A percentile compares a stretch with the other conserved stretches of the same genome.
Evolutionary conservation across 306 rosid genomes (phyloP).

Genomic region (Fagus crenata): DNA sequence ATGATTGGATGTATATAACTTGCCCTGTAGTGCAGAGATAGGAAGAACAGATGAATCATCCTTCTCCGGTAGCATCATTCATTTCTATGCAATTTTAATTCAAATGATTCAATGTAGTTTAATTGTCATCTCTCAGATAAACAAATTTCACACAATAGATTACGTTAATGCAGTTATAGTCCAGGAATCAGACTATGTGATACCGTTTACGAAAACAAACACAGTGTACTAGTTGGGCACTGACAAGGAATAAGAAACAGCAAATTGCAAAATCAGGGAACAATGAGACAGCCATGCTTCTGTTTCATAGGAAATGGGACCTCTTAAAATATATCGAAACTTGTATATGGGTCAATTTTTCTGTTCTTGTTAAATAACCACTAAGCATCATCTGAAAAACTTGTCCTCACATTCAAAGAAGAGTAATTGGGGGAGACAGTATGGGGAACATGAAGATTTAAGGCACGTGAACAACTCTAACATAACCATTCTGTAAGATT

Average conservation of each 20-base stretch:
- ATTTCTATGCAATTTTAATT: background rate
- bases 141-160: background rate
- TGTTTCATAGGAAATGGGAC: background rate
- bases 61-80: background rate
- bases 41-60: background rate
- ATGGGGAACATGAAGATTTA: background rate
- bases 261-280: background rate
- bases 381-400: background rate
- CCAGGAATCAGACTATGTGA: background rate
- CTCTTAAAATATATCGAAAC: background rate
- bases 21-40: background rate
- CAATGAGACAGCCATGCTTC: background rate
- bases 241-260: background rate
- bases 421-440: background rate
- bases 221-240: background rate
- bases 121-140: background rate
- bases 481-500: background rate
- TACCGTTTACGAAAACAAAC: background rate
- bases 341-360: background rate
- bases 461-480: background rate
- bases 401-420: background rate
- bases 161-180: background rate
- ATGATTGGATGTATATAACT: background rate
- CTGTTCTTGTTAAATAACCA: background rate
- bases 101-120: background rate